These are phyloP conservation scores for Solanum paucissectum DNA, from an alignment of 257 asterid genomes.

Conservation along the genomic window DNA sequence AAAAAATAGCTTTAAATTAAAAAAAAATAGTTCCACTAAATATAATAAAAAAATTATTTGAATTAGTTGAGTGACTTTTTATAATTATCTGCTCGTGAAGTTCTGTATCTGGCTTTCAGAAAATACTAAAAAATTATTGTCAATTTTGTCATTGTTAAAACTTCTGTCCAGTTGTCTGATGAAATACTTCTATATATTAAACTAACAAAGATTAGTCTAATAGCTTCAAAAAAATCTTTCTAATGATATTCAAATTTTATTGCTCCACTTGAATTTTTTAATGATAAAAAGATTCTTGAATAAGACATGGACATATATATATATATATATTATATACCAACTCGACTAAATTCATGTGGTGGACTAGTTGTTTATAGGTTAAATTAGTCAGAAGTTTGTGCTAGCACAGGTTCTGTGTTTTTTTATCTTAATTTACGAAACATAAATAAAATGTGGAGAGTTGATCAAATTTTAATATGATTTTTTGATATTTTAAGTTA, in stretches of 20 bases:
- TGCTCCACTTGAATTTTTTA: not conserved
- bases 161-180: not conserved
- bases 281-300: not conserved
- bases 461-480: too few species aligned
- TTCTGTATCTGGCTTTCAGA: not conserved
- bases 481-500: too few species aligned
- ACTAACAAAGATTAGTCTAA: not conserved
- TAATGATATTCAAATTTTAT: too few species aligned
- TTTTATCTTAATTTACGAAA: too few species aligned
- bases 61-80: not conserved
- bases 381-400: too few species aligned
- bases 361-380: not conserved
- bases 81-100: not conserved
- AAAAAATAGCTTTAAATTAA: not conserved
- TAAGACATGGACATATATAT: not conserved
- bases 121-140: not conserved
- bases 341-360: too few species aligned
- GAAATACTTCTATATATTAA: not conserved
- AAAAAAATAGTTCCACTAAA: not conserved
- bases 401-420: too few species aligned
- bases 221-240: not conserved
- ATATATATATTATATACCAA: too few species aligned
- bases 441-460: not conserved
- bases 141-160: not conserved
- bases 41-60: too few species aligned